Evolutionary conservation across 192 early-diverging fungal genomes (phyloP).

Genomic region (Coemansia sp.): DNA sequence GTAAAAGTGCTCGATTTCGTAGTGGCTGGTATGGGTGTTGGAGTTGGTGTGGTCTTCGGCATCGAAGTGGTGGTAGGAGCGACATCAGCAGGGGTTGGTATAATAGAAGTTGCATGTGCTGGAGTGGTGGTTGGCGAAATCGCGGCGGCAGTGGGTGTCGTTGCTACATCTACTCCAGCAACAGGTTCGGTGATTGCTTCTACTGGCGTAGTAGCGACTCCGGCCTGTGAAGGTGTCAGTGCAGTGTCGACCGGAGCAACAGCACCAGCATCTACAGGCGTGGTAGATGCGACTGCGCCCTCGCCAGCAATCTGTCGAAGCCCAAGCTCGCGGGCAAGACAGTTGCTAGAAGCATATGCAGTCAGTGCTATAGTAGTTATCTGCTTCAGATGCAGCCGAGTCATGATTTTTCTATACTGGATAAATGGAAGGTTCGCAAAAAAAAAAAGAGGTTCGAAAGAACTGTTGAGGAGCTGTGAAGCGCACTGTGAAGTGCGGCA

Average conservation of each 20-base stretch:
- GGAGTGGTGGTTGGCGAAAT: background rate
- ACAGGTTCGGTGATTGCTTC: background rate
- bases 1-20: conserved; percentile 1
- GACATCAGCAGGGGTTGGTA: background rate
- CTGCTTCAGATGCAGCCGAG: background rate
- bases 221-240: background rate
- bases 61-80: conserved; percentile 1
- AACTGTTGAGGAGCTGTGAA: background rate
- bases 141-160: background rate
- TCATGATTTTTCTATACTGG: conserved; percentile 10
- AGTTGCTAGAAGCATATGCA: conserved; percentile 6
- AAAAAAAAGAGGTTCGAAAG: background rate
- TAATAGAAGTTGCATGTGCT: conserved; percentile 1
- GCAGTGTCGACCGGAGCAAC: conserved; percentile 1
- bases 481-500: background rate
- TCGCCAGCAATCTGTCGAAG: conserved; percentile 5
- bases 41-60: conserved; percentile 1
- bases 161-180: background rate
- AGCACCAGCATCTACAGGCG: conserved; percentile 4
- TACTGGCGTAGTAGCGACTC: conserved; percentile 3
- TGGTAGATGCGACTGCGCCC: background rate
- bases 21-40: conserved; percentile 6
- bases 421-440: background rate
- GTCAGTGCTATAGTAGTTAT: conserved; percentile 1
- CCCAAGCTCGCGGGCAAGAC: background rate